Base-by-base conservation (phyloP, 1,139 yeast genomes). In the Geotrichum histeridarum region DNA sequence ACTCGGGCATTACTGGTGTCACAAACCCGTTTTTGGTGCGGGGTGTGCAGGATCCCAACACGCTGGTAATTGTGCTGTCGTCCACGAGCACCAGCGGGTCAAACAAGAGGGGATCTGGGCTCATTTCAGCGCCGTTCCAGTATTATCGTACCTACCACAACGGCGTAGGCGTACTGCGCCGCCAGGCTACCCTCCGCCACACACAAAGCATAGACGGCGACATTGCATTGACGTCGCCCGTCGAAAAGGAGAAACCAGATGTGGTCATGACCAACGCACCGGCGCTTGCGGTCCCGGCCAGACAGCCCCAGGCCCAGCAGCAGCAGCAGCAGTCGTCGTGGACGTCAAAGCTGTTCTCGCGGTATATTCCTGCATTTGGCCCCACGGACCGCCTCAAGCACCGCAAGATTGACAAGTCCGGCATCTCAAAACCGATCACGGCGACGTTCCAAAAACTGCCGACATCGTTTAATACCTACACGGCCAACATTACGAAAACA, bases 11-110 rank as follows among this genome's bases (percentile, higher is more conserved):
- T 7, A 57, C 56, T n/a, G 69, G 69, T 7, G 52, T 65, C 35
- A 64, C 67, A 18, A 64, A 65, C 55, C 67, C 67, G 22, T 52
- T 63, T 35, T 53, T 65, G 39, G 51, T 64, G 27, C 54, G 55
- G 32, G 59, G 50, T 2, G 39, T 54, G n/a, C 45, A 41, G 11
- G 41, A 43, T 18, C 14, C 17, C 14, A 38, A 54, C n/a, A 50
- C 51, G 3, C 45, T 54, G 36, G 31, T 54, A 2, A 43, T 48
- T 42, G 53, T 50, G 5, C 22, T 54, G 42, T 35, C 53, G 1
- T 44, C 54, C 14, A 44, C 22, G 12, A 37, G 32, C 14, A 22
- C 27, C 22, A 35, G 12, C 17, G 33, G n/a, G 8, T 22, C 32
- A 9, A 15, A 14, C 14, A 42, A 18, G 33, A 12, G 33, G 27